Conservation (phyloP, 2,329 filamentous ascomycete genomes). For the Emericellopsis atlantica region DNA sequence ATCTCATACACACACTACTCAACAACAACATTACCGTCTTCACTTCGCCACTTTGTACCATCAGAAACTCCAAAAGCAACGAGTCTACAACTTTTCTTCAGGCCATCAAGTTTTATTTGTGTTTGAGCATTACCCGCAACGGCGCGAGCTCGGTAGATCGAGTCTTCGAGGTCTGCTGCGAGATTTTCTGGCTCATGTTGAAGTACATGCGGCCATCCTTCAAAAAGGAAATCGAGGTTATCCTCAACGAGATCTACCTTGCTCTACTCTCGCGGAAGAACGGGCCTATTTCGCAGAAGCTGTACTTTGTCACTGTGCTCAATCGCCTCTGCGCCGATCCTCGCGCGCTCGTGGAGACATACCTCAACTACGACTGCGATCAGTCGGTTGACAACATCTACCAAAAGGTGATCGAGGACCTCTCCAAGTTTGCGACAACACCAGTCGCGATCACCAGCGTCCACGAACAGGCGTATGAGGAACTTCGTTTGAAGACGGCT, state of each 20-base stretch:
- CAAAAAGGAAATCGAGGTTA: constrained; percentile 98
- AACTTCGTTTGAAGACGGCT: constrained; percentile 52
- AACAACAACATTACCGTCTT: constrained; percentile 92
- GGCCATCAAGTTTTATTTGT: constrained; percentile 93
- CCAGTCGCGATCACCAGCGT: constrained; percentile 62
- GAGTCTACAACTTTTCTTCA: constrained; percentile 85
- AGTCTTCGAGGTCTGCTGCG: constrained; percentile 90
- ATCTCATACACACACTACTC: constrained; percentile 87
- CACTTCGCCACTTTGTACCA: constrained; percentile 81
- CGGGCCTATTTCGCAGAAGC: constrained; percentile 80
- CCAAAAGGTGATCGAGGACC: constrained; percentile 84
- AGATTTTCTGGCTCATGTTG: constrained; percentile 97
- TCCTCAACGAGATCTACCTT: constrained; percentile 93
- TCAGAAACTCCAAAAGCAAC: constrained; percentile 79
- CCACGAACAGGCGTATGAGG: constrained; percentile 80
- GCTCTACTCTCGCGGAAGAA: constrained; percentile 80
- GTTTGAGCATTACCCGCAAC: constrained; percentile 87
- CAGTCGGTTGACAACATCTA: constrained; percentile 94
- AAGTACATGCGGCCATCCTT: constrained; percentile 87
- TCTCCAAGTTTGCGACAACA: constrained; percentile 74
- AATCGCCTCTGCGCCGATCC: constrained; percentile 77
- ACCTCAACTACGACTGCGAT: constrained; percentile 97
- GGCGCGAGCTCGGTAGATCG: constrained; percentile 84
- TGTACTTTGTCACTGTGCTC: constrained; percentile 79
- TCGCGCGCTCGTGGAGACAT: constrained; percentile 81